Evolutionary conservation across 208 protist genomes (phyloP).

Genomic region (Leishmania braziliensis): DNA sequence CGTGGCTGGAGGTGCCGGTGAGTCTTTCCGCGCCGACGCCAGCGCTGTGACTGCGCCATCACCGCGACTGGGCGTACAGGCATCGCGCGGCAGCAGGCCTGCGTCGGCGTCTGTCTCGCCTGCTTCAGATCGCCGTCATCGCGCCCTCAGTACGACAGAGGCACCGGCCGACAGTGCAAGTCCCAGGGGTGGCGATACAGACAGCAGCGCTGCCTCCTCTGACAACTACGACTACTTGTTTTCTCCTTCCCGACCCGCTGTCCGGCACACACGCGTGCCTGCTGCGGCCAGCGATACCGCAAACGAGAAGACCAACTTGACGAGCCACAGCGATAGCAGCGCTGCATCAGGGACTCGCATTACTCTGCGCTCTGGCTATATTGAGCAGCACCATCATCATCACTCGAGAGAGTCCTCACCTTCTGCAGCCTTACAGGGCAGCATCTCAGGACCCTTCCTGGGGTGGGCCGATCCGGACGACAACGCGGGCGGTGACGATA

Average conservation of each 20-base stretch:
- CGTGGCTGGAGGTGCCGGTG: background rate
- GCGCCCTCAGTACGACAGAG: background rate
- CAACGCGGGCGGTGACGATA: background rate
- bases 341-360: background rate
- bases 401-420: background rate
- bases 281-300: background rate
- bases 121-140: background rate
- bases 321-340: background rate
- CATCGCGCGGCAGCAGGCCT: conserved; percentile 1
- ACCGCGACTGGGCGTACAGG: background rate
- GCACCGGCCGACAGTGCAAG: background rate
- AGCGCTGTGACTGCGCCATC: background rate
- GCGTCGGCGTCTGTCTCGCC: background rate
- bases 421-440: background rate
- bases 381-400: background rate
- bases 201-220: background rate
- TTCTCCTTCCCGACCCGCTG: conserved; percentile 1
- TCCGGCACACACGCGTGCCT: background rate
- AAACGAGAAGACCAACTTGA: background rate
- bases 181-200: background rate
- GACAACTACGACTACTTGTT: conserved; percentile 31
- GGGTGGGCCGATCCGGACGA: background rate
- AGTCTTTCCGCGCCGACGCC: background rate
- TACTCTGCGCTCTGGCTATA: background rate
- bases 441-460: too few relatives aligned